Conservation (phyloP, 2,329 filamentous ascomycete species). For the Nannizziopsis arthrosporioides region DNA sequence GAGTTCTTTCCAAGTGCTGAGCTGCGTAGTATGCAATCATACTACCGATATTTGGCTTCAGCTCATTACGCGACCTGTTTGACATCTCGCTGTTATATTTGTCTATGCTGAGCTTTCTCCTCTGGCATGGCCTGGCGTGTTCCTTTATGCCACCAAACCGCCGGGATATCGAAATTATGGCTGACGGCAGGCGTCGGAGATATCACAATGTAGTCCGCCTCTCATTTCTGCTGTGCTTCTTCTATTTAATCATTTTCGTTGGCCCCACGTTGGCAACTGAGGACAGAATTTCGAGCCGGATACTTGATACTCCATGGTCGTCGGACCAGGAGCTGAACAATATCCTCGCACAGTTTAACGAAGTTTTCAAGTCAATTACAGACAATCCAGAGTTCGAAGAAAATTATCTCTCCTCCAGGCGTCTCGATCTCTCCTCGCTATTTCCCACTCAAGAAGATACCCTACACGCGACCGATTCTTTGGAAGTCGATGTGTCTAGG, state of each 20-base stretch:
- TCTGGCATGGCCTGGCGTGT: too few relatives aligned
- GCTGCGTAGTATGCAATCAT: too few relatives aligned
- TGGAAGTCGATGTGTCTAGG: not conserved
- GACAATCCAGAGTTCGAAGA: not conserved
- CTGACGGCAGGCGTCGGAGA: not conserved
- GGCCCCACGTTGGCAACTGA: not conserved
- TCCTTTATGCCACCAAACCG: too few relatives aligned
- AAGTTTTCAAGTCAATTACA: not conserved
- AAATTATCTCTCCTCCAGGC: not conserved
- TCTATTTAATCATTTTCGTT: not conserved
- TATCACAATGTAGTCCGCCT: not conserved
- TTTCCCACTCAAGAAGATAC: slow-evolving; percentile 10
- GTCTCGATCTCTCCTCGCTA: not conserved
- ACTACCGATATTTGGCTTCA: too few relatives aligned
- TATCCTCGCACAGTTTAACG: slow-evolving; percentile 1
- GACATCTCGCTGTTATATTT: too few relatives aligned
- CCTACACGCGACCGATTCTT: not conserved
- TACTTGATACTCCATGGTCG: not conserved
- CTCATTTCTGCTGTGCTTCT: not conserved
- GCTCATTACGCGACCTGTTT: too few relatives aligned
- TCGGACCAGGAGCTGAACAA: not conserved
- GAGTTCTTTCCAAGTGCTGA: too few relatives aligned
- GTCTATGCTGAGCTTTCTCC: too few relatives aligned
- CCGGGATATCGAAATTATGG: not conserved
- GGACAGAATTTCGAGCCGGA: not conserved